Base-by-base conservation (phyloP, 164 flowering plant genomes). In the Sedum album region DNA sequence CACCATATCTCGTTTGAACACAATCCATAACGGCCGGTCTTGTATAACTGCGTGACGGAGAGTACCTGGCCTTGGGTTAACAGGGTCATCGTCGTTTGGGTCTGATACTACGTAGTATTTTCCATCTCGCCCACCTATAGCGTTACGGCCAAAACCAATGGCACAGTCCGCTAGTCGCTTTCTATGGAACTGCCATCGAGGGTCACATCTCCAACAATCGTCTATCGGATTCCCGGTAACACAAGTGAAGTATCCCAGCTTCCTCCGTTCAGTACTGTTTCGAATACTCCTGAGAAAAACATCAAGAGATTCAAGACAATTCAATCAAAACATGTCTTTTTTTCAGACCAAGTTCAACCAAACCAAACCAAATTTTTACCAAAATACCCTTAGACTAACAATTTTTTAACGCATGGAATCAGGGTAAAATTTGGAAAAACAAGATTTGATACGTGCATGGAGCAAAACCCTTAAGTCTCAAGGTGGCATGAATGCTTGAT, bases 151-250 rank as follows among this genome's bases (percentile, higher is more conserved):
- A 28, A 57, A 57, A 2, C 62, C 62, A 11, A 57, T 57, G 28
- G 62, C 62, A 30, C 62, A 57, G 62, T 57, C 33, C 8, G 62
- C 62, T 57, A 57, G 62, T 2, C 62, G 62, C 62, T 57, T 57
- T 15, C 62, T 11, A 17, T 30, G 62, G 15, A 57, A 57, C 33
- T 57, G 62, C 62, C 62, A 57, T 0, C 62, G 31, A 2, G 62
- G 33, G 20, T 57, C 62, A 20, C 62, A 57, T 26, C 62, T 13
- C 62, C 62, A 57, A 30, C 62, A 57, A 28, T 57, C 62, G 6
- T 57, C 62, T 11, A 57, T 57, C 5, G 62, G 62, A 28, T 57
- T 57, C 62, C 62, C 62, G 18, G 62, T 57, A 14, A 20, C 62
- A 28, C 62, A 57, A 2, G 33, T 26, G 33, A 57, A 57, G 6